Base-by-base conservation (phyloP, 768 basidiomycete species). In the Russula vinacea region DNA sequence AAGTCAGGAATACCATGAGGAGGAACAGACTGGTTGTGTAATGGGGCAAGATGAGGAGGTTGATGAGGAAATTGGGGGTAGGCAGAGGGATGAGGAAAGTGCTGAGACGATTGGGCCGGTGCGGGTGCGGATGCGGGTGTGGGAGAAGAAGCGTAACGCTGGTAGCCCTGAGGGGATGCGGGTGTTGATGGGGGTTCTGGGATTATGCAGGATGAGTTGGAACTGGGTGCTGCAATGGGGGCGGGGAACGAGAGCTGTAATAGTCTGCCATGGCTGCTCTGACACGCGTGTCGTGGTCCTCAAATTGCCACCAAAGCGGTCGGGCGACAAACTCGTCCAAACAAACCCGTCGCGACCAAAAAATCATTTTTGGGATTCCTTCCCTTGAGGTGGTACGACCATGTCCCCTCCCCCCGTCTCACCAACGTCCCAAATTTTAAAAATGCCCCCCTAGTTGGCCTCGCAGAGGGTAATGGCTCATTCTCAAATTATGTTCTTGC, bases 161-260 rank as follows among this genome's bases (percentile, higher is more conserved):
- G 85, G 76, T 90, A 90, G 29, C 87, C 85, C 58, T 85, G 84
- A 0, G 89, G 87, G 3, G 89, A 89, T 19, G 78, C 82, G 2
- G 88, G 86, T 0, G 90, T 92, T 2, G 84, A 85, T 0, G 88
- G 91, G 0, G 88, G 90, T 60, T 90, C 90, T 29, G 88, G 92
- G 62, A 94, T 90, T 86, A 91, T 0, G 88, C 86, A 0, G 90
- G 92, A 66, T 94, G 91, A 0, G 92, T 94, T 0, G 92, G 92
- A 0, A 92, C 88, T 3, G 92, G 92, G 71, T 94, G 92, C 55
- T 90, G 88, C 2, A 94, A 81, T 0, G 90, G 91, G 2, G 91
- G 90, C 1, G 89, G 89, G 0, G 89, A 89, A 39, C 77, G 77
- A 1, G 78, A 79, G 68, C 76, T 76, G 74, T 78, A 80, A 56